Evolutionary conservation across 371 early-diverging fungal species (phyloP), one percentile per base, ranked within the genome.

Genomic region (Umbelopsis sp.): DNA sequence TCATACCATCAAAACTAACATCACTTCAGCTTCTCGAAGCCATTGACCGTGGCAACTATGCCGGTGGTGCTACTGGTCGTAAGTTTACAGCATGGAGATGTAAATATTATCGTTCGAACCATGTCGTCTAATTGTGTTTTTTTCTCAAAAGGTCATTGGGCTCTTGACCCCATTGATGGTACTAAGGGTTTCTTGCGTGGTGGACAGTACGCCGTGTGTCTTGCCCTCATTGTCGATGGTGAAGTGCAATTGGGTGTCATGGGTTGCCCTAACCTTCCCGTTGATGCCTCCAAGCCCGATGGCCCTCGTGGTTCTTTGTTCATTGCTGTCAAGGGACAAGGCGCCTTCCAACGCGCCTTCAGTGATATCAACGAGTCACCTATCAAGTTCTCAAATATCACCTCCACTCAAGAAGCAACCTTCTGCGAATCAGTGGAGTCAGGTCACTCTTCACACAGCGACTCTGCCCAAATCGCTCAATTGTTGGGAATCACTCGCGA

Each of bases 371-470:
- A 63, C 24, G 94, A 94, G 70, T 78, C 75, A 0, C 87, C 78
- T 12, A 92, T 96, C 46, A 77, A 86, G 29, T 91, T 92, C 66
- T 81, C 85, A 12, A 69, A 74, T 29, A 83, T 91, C 37, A 70
- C 74, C 63, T 73, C 76, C 50, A 74, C 91, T 7, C 68, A 82
- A 35, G 83, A 92, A 20, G 91, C 95, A 1, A 80, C 81, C 44
- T 94, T 97, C 71, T 96, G 97, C 80, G 97, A 97, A 80, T 96
- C 96, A n/a, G 95, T 96, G 52, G 98, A 97, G 80, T 82, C 95
- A n/a, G 93, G 87, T 9, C 99, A 99, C 74, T 92, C 96, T 8
- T 88, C 89, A 66, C 97, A 97, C 70, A 77, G 81, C 35, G 92
- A 93, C 66, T 83, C 92, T 20, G 89, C 87, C n/a, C 79, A 85